Evolutionary conservation across 306 rosid genomes (phyloP), one percentile per base, ranked within the genome.

Genomic region (Clitoria ternatea): DNA sequence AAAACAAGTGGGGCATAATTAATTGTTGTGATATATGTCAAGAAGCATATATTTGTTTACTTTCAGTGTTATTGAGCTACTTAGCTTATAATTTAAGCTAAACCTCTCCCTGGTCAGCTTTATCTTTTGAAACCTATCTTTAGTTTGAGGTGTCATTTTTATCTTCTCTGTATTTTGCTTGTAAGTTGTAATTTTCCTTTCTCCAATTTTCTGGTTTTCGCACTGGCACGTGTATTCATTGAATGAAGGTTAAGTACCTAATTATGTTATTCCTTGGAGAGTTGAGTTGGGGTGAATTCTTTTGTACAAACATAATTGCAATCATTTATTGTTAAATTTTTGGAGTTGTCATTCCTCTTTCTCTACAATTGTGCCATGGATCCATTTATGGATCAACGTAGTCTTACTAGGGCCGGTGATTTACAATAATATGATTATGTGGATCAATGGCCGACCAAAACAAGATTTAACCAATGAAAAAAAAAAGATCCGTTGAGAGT

Each of bases 81-180:
- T 67, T 66, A 13, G 32, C 39, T 66, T 56, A 45, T 29, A 26
- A 12, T 55, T 22, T 40, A 54, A 74, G 73, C 70, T 32, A 81
- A 19, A 66, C 30, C 19, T 24, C 42, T 40, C 39, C 64, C 67
- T 49, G 18, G 12, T 70, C 67, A 36, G 39, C 74, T 70, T 74
- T 69, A 35, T 22, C 23, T 26, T 66, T 35, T 9, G 32, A 72
- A 53, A 32, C 40, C 65, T 67, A 35, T 44, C 44, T 69, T 8
- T 59, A 27, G n/a, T 79, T 57, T 72, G 35, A 37, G 62, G 52
- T 50, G 47, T 65, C 32, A 57, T 53, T 64, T 44, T 69, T 36
- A 37, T 27, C 30, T 70, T 75, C 47, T 45, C 20, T 57, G 55
- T 20, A 30, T 29, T 44, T 29, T 42, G 11, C 74, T 33, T 59